A percentile compares a stretch with the other conserved stretches of the same genome.
Conservation (phyloP, 2,329 filamentous ascomycete genomes). For the Chaetomium globosum region DNA sequence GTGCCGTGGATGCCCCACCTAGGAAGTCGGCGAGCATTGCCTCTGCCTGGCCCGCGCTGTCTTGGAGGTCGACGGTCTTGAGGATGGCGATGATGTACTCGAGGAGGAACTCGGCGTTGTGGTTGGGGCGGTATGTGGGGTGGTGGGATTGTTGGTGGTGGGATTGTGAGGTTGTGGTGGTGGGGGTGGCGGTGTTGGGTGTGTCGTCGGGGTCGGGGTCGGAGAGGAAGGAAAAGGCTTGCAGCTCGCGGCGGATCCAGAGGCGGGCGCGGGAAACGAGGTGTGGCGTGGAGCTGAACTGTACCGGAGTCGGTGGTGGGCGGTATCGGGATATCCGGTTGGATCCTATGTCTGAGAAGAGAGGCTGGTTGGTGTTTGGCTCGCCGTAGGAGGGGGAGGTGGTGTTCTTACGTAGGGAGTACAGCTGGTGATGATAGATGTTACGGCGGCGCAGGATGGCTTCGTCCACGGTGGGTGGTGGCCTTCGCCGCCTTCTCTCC, state of each 20-base stretch:
- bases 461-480: conserved; percentile 39
- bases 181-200: conserved; percentile 34
- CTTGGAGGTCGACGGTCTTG: conserved; percentile 80
- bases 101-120: conserved; percentile 80
- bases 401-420: conserved; percentile 59
- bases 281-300: conserved; percentile 65
- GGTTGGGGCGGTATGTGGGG: conserved; percentile 50
- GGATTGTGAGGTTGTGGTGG: conserved; percentile 34
- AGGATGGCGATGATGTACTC: conserved; percentile 85
- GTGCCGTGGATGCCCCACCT: conserved; percentile 71
- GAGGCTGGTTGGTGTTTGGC: neutral
- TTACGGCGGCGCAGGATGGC: conserved; percentile 63
- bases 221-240: conserved; percentile 74
- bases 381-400: neutral
- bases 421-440: conserved; percentile 72
- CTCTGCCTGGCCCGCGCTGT: conserved; percentile 75
- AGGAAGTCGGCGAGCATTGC: conserved; percentile 78
- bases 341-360: conserved; percentile 66
- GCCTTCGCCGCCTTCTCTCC: conserved; percentile 22
- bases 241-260: conserved; percentile 82
- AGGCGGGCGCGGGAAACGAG: conserved; percentile 75
- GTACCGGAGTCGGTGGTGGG: conserved; percentile 60
- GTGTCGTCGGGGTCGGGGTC: neutral
- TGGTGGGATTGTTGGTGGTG: conserved; percentile 29
- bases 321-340: conserved; percentile 77